Evolutionary conservation across 2,329 filamentous ascomycete species (phyloP).

Genomic region (Phoma sp.): DNA sequence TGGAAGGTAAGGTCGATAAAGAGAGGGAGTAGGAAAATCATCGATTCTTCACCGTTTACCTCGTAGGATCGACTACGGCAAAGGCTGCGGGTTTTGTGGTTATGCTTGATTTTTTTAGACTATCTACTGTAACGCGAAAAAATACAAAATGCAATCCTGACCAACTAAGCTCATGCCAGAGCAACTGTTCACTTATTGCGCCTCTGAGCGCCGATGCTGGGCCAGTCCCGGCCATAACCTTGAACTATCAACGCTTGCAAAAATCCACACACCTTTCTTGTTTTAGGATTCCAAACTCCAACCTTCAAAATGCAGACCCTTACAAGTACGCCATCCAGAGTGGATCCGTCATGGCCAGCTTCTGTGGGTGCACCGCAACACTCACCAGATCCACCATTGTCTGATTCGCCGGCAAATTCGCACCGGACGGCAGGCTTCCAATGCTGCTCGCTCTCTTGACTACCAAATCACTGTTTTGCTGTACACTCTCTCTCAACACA

Average conservation of each 20-base stretch:
- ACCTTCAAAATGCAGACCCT: neutral
- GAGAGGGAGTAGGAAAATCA: too few species aligned
- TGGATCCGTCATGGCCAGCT: slow-evolving; percentile 85
- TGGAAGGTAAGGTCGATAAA: neutral
- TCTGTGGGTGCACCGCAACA: slow-evolving; percentile 90
- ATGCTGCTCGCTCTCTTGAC: slow-evolving; percentile 88
- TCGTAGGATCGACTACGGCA: too few species aligned
- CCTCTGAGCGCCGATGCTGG: too few species aligned
- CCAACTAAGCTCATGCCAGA: too few species aligned
- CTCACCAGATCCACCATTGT: slow-evolving; percentile 94
- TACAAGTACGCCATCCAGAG: slow-evolving; percentile 98
- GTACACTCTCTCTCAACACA: slow-evolving; percentile 78
- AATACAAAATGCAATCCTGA: neutral
- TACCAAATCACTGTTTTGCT: slow-evolving; percentile 86
- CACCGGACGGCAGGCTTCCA: slow-evolving; percentile 74
- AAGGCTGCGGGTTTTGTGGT: neutral
- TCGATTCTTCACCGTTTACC: too few species aligned
- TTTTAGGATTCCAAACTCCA: neutral
- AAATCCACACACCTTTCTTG: too few species aligned
- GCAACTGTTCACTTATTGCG: too few species aligned
- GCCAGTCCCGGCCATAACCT: too few species aligned
- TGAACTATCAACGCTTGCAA: too few species aligned
- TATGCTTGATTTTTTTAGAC: neutral
- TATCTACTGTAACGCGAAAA: neutral
- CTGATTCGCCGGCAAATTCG: slow-evolving; percentile 89